A percentile compares a stretch with the other conserved stretches of the same genome.
Evolutionary conservation across 169 alveolate species (phyloP).

Genomic region (Ichthyophthirius multifiliis): DNA sequence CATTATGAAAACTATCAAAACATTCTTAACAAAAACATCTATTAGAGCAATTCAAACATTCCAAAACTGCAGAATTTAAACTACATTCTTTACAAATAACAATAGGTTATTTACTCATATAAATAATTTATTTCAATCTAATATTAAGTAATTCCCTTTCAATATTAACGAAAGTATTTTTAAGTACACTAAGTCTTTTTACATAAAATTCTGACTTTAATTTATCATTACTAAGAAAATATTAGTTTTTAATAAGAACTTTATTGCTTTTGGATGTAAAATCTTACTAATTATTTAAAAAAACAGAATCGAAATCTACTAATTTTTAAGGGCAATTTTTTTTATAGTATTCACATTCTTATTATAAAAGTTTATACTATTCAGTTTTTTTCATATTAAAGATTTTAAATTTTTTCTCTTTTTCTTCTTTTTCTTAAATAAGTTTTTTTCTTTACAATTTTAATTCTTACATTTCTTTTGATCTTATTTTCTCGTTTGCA

Average conservation of each 20-base stretch:
- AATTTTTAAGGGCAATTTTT: neutral
- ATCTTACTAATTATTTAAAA: no score
- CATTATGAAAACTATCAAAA: neutral
- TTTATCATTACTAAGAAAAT: neutral
- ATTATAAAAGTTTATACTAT: neutral
- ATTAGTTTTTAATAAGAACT: neutral
- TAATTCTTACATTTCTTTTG: no score
- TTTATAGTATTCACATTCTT: neutral
- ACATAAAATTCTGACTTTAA: neutral
- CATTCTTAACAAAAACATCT: neutral
- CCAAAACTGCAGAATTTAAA: neutral
- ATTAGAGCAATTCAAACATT: constrained; percentile 2
- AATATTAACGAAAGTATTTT: neutral
- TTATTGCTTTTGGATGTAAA: neutral
- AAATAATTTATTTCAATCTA: constrained; percentile 4
- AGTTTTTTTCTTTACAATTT: neutral
- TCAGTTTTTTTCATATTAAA: neutral
- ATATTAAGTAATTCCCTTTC: neutral
- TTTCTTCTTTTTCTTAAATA: neutral
- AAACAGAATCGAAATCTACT: no score
- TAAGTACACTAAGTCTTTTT: neutral
- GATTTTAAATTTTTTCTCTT: neutral
- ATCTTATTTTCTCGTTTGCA: neutral
- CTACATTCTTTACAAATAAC: neutral
- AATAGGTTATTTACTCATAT: neutral